Evolutionary conservation across 2,329 filamentous ascomycete genomes (phyloP).

Genomic region (Penicillium decumbens): DNA sequence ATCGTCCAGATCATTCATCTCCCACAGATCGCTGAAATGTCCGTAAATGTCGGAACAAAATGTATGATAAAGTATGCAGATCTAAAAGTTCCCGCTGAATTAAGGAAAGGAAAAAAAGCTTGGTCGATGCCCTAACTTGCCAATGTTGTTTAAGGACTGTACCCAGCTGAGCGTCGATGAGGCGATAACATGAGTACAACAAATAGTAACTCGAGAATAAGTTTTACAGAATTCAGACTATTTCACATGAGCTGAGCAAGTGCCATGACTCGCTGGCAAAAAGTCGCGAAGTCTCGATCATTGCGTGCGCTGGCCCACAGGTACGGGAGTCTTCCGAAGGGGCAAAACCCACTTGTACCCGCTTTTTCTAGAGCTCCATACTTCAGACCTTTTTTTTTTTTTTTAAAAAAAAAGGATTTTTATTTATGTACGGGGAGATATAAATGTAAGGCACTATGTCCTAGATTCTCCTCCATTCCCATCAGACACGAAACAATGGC

Average conservation of each 20-base stretch:
- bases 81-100: neutral
- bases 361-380: constrained; percentile 4
- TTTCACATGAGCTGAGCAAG: neutral
- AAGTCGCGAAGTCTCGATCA: constrained; percentile 1
- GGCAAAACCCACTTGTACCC: constrained; percentile 1
- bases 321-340: constrained; percentile 2
- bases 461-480: neutral
- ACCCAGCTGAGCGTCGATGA: neutral
- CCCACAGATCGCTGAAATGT: neutral
- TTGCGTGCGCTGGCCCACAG: constrained; percentile 7
- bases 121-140: neutral
- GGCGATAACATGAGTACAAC: neutral
- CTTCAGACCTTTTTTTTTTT: constrained; percentile 2
- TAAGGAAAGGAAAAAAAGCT: neutral
- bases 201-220: neutral
- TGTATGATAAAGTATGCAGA: neutral
- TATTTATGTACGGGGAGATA: neutral
- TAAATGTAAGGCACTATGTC: constrained; percentile 1
- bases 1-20: neutral
- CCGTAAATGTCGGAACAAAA: neutral
- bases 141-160: neutral
- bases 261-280: neutral
- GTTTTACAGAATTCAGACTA: neutral
- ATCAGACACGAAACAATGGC: constrained; percentile 8
- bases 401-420: neutral